Evolutionary conservation across 75 land plant genomes (phyloP).

Genomic region (Pseudotsuga menziesii): DNA sequence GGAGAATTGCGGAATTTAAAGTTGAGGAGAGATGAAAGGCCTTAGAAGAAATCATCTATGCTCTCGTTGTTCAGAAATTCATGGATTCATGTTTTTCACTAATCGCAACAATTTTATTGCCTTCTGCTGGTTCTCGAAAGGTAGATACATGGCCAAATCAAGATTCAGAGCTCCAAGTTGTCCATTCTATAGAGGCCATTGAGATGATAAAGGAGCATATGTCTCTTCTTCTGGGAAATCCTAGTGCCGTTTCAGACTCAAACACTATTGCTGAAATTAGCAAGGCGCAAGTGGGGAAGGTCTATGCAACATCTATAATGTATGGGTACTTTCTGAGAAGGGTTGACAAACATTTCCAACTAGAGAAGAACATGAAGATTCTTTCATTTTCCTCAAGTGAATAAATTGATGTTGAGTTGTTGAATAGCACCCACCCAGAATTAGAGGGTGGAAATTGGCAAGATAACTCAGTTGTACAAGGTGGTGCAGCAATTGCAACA

Average conservation of each 20-base stretch:
- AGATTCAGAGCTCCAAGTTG: slow-evolving; percentile 33
- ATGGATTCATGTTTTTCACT: no score
- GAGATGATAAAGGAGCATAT: slow-evolving; percentile 74
- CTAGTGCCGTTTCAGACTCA: slow-evolving; percentile 15
- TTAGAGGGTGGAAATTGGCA: slow-evolving; percentile 7
- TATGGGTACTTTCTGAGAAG: no score
- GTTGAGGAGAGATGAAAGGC: slow-evolving; percentile 53
- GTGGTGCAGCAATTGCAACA: no score
- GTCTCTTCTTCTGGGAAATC: slow-evolving; percentile 49
- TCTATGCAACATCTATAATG: no score
- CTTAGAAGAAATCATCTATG: slow-evolving; percentile 74
- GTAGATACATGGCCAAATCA: no score
- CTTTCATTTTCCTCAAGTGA: no score
- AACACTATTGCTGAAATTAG: slow-evolving; percentile 46
- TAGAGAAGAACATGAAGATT: slow-evolving; percentile 61
- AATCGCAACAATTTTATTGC: slow-evolving; percentile 29
- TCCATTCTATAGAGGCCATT: slow-evolving; percentile 65
- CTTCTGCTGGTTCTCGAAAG: slow-evolving; percentile 20
- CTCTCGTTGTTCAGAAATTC: no score
- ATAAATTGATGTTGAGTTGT: slow-evolving; percentile 10
- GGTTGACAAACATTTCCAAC: slow-evolving; percentile 69
- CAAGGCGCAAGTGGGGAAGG: slow-evolving; percentile 69
- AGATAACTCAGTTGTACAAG: slow-evolving; percentile 32
- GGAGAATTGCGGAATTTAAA: slow-evolving; percentile 84
- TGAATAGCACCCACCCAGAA: slow-evolving; percentile 14